Percentiles rank a stretch among this genome's conserved stretches.
These are phyloP conservation scores for Neurospora sp. DNA, from an alignment of 2,329 filamentous ascomycete genomes.

Conservation along the genomic window DNA sequence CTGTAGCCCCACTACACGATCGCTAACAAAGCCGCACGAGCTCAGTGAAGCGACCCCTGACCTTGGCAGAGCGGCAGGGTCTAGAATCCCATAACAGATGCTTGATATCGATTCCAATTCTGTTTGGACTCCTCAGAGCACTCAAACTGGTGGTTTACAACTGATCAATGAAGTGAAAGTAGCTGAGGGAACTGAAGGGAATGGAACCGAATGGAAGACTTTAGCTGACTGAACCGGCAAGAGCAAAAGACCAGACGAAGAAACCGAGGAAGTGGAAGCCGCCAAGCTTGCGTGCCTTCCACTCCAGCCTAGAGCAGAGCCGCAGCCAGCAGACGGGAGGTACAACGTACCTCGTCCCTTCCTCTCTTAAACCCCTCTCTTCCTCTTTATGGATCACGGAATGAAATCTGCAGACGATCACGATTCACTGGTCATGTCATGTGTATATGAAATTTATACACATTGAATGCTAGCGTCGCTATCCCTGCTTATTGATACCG, in stretches of 20 bases:
- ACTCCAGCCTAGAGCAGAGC: not conserved
- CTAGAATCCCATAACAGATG: not conserved
- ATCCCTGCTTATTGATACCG: not conserved
- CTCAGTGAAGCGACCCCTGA: not conserved
- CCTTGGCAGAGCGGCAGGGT: not conserved
- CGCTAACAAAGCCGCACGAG: not conserved
- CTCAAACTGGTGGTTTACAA: not conserved
- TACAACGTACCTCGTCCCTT: not conserved
- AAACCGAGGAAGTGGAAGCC: not conserved
- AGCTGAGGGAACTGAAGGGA: not conserved
- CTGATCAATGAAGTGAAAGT: not conserved
- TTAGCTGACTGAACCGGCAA: not conserved
- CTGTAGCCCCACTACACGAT: not conserved
- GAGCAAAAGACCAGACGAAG: not conserved
- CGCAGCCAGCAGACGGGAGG: not conserved
- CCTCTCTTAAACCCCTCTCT: not conserved
- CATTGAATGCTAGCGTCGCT: not conserved
- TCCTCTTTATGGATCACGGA: not conserved
- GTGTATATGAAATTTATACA: not conserved
- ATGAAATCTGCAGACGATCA: not conserved
- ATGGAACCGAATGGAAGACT: not conserved
- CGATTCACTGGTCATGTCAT: not conserved
- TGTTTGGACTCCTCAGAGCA: not conserved
- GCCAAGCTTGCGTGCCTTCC: not conserved
- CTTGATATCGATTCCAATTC: not conserved